Evolutionary conservation across 2,329 filamentous ascomycete species (phyloP).

Genomic region (Emmonsiellopsis sp.): DNA sequence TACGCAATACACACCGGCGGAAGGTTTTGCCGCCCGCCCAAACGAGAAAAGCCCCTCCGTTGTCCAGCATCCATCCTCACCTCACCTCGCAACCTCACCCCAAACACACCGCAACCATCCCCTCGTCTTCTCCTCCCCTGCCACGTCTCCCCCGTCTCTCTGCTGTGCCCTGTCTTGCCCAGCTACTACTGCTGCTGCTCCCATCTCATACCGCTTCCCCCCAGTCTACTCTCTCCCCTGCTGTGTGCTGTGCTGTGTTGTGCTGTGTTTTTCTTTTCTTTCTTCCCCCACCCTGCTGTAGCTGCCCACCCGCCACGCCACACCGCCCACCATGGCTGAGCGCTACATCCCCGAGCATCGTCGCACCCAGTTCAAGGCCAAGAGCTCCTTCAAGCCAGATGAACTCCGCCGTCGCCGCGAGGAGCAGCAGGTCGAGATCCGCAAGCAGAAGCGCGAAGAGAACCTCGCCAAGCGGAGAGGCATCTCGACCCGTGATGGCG

Average conservation of each 20-base stretch:
- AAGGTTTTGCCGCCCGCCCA: not conserved
- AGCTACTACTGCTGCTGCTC: slow-evolving; percentile 6
- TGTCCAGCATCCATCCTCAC: not conserved
- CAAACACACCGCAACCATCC: slow-evolving; percentile 7
- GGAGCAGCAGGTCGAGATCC: slow-evolving; percentile 98
- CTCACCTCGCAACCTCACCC: not conserved
- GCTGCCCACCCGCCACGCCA: slow-evolving; percentile 13
- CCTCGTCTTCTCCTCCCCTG: slow-evolving; percentile 7
- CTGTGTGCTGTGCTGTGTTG: not conserved
- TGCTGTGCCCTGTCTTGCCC: slow-evolving; percentile 4
- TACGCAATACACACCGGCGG: too few relatives aligned
- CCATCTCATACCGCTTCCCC: not conserved
- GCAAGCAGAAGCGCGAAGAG: slow-evolving; percentile 97
- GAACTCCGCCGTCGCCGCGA: slow-evolving; percentile 96
- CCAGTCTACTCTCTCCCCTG: not conserved
- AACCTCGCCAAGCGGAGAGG: slow-evolving; percentile 97
- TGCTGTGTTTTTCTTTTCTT: slow-evolving; percentile 12
- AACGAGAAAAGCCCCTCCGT: slow-evolving; percentile 6
- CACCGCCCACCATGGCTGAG: slow-evolving; percentile 69
- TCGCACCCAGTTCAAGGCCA: slow-evolving; percentile 98
- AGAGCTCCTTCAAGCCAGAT: slow-evolving; percentile 98
- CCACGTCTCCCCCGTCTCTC: slow-evolving; percentile 6
- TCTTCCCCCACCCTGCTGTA: slow-evolving; percentile 18
- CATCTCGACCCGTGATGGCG: slow-evolving; percentile 68
- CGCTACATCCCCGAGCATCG: slow-evolving; percentile 99